phyloP scores from a whole-genome alignment of 2,329 filamentous ascomycete genomes.

The Pseudocercospora fuligena region DNA sequence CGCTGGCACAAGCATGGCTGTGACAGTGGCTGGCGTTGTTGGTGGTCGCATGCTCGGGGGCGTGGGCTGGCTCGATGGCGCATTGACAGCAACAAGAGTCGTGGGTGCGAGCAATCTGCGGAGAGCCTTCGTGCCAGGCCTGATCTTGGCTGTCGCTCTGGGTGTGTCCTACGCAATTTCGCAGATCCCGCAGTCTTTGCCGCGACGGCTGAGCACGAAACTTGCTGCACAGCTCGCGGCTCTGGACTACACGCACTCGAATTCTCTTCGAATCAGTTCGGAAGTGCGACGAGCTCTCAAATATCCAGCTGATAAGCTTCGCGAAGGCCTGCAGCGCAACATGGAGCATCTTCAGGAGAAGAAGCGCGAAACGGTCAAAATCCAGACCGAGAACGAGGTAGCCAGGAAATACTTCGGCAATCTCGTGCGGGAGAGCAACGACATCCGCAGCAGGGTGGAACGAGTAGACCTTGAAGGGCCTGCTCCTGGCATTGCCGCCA shows the following conservation, averaged over 20 bases:
- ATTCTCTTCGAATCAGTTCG: constrained; percentile 80
- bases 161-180: constrained; percentile 80
- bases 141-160: constrained; percentile 74
- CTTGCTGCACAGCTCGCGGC: constrained; percentile 78
- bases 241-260: constrained; percentile 91
- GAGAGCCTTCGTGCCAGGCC: constrained; percentile 77
- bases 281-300: constrained; percentile 89
- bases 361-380: constrained; percentile 81
- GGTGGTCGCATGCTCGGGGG: constrained; percentile 82
- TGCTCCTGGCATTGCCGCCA: constrained; percentile 49
- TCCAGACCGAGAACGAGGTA: constrained; percentile 80
- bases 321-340: constrained; percentile 79
- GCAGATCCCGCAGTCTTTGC: constrained; percentile 87
- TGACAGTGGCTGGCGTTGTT: constrained; percentile 86
- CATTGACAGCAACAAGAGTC: constrained; percentile 77
- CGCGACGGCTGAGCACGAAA: constrained; percentile 81
- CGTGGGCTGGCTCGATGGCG: constrained; percentile 86
- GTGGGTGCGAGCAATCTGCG: constrained; percentile 81
- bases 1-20: constrained; percentile 89
- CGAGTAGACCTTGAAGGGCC: constrained; percentile 59
- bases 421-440: constrained; percentile 68
- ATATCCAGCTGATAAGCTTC: constrained; percentile 83
- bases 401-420: constrained; percentile 90
- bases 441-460: constrained; percentile 55
- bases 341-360: constrained; percentile 80